phyloP scores from a whole-genome alignment of 331 rosid genomes.

The Cydonia oblonga region DNA sequence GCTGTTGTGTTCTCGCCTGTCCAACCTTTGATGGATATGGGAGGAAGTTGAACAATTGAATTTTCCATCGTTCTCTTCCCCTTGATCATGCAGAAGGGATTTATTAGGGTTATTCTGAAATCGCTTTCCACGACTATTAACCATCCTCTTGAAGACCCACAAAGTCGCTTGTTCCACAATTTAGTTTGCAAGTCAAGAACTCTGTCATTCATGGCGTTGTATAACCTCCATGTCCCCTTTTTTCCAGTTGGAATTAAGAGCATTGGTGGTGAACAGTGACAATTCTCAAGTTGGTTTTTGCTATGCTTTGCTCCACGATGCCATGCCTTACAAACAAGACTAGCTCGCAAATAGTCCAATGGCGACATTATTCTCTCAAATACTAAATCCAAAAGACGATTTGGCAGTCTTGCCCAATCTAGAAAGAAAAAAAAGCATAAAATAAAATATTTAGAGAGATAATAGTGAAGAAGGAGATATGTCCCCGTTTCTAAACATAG shows the following conservation, averaged over 20 bases:
- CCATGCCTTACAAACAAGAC: not conserved
- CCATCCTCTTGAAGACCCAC: slow-evolving; percentile 1
- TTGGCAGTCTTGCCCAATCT: not conserved
- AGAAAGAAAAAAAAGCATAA: not conserved
- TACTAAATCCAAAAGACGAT: not conserved
- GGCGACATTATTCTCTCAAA: not conserved
- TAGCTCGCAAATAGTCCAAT: not conserved
- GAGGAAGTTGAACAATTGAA: not conserved
- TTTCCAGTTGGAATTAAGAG: not conserved
- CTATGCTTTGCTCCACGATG: too few relatives aligned
- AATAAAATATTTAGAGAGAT: not conserved
- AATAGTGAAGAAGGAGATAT: not conserved
- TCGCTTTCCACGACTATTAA: not conserved
- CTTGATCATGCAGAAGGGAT: not conserved
- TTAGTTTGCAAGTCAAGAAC: not conserved
- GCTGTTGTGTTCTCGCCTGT: not conserved
- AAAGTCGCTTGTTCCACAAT: not conserved
- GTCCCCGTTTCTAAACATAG: too few relatives aligned
- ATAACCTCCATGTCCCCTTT: too few relatives aligned
- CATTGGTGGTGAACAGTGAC: not conserved
- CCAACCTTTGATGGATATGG: not conserved
- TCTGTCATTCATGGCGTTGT: not conserved
- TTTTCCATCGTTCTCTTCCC: not conserved
- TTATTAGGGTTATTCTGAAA: not conserved
- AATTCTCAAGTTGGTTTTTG: not conserved